Conservation (phyloP, 2,329 filamentous ascomycete genomes). For the Pestalotiopsis fici region DNA sequence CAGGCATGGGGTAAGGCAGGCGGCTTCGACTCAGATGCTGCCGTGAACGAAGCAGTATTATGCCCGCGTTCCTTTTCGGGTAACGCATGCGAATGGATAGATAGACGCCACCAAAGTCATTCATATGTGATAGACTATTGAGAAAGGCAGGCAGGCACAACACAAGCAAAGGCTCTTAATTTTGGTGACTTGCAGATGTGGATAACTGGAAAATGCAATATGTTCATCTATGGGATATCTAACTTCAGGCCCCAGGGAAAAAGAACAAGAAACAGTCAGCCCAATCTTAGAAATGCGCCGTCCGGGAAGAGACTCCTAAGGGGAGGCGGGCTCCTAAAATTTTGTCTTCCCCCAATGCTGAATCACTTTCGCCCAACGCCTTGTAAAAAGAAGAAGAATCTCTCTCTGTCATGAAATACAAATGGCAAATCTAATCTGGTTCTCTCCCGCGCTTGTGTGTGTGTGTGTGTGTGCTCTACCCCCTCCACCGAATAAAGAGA, state of each 20-base stretch:
- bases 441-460: neutral
- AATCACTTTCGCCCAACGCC: neutral
- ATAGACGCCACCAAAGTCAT: too few species aligned
- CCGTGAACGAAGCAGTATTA: neutral
- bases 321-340: neutral
- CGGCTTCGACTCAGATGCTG: too few species aligned
- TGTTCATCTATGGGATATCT: neutral
- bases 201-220: neutral
- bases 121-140: neutral
- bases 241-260: neutral
- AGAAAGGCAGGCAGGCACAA: neutral
- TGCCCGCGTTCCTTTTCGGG: neutral
- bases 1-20: too few species aligned
- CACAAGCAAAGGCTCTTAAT: neutral
- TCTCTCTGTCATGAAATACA: neutral
- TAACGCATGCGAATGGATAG: neutral
- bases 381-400: neutral
- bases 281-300: neutral
- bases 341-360: neutral
- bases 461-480: neutral
- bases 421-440: conserved; percentile 5
- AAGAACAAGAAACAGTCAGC: neutral
- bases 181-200: neutral
- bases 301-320: neutral
- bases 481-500: neutral